These are phyloP conservation scores for Trypanosoma brucei DNA, from an alignment of 208 protist species.

Conservation along the genomic window DNA sequence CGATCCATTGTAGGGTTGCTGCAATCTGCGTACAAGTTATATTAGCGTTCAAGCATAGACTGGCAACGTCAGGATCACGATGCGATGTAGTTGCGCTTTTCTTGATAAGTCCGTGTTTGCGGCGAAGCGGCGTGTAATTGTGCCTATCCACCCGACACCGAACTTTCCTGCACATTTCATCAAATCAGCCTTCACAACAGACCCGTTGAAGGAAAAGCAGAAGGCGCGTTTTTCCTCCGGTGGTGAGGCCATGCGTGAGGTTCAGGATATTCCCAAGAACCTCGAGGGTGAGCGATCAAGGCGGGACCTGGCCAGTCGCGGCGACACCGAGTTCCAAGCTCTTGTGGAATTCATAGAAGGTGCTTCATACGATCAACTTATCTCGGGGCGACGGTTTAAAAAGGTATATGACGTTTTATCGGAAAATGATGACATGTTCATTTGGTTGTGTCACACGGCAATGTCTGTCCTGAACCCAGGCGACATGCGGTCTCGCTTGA, in stretches of 20 bases:
- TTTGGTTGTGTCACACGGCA: conserved; percentile 89
- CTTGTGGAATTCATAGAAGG: conserved; percentile 87
- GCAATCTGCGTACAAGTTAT: no score
- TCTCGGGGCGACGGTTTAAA: conserved; percentile 83
- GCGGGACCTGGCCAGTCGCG: conserved; percentile 46
- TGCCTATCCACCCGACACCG: conserved; percentile 82
- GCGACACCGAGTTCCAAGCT: conserved; percentile 79
- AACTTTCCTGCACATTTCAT: conserved; percentile 79
- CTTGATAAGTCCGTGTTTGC: conserved; percentile 90
- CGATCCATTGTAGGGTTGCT: no score
- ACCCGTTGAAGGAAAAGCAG: conserved; percentile 88
- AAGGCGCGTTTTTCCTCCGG: conserved; percentile 82
- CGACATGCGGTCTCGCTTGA: conserved; percentile 78
- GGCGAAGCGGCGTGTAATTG: conserved; percentile 86
- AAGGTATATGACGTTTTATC: conserved; percentile 84
- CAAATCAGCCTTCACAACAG: conserved; percentile 82
- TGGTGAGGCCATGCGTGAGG: conserved; percentile 85
- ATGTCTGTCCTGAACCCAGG: conserved; percentile 90
- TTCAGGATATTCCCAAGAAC: conserved; percentile 79
- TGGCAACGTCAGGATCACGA: conserved; percentile 20
- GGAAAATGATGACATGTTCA: conserved; percentile 89
- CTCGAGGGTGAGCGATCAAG: conserved; percentile 73
- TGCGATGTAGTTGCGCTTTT: conserved; percentile 34
- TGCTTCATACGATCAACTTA: conserved; percentile 85
- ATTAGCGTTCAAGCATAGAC: background rate